Evolutionary conservation across 495 filamentous ascomycete genomes (phyloP).

Genomic region (Aspergillus cavernicola): DNA sequence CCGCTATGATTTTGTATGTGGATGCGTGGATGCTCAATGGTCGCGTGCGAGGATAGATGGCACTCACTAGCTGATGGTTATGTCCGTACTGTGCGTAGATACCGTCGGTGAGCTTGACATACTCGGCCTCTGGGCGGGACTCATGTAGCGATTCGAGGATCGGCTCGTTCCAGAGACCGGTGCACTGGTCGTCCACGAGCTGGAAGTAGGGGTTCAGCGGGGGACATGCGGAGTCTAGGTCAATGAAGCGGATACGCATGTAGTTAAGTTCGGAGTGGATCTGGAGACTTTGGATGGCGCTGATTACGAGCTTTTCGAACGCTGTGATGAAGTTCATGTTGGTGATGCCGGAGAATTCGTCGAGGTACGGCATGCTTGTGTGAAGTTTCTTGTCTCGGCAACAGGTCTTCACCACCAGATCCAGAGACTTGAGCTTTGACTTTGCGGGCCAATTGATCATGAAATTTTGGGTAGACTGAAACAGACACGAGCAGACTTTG

Average conservation of each 20-base stretch:
- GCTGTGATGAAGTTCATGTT: constrained; percentile 63
- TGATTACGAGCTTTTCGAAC: constrained; percentile 61
- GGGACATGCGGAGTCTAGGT: constrained; percentile 54
- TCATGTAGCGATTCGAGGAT: constrained; percentile 54
- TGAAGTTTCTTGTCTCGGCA: constrained; percentile 50
- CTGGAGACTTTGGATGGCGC: constrained; percentile 54
- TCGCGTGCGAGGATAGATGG: constrained; percentile 28
- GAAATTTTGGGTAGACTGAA: constrained; percentile 39
- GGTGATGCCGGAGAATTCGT: constrained; percentile 61
- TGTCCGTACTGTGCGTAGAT: constrained; percentile 37
- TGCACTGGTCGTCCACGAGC: constrained; percentile 52
- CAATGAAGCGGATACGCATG: constrained; percentile 67
- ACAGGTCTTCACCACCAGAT: constrained; percentile 66
- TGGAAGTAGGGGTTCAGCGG: constrained; percentile 66
- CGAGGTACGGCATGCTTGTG: constrained; percentile 20
- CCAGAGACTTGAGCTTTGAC: constrained; percentile 54
- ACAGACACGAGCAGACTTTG: constrained; percentile 58
- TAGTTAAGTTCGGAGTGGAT: constrained; percentile 50
- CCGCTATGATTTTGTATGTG: constrained; percentile 35
- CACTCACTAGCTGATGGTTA: constrained; percentile 28
- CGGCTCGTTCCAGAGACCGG: constrained; percentile 64
- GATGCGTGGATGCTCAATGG: constrained; percentile 31
- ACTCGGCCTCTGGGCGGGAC: constrained; percentile 52
- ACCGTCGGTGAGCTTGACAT: constrained; percentile 54
- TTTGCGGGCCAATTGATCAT: constrained; percentile 34